Conservation (phyloP, 2,329 filamentous ascomycete genomes). For the Verticillium albo-atrum region DNA sequence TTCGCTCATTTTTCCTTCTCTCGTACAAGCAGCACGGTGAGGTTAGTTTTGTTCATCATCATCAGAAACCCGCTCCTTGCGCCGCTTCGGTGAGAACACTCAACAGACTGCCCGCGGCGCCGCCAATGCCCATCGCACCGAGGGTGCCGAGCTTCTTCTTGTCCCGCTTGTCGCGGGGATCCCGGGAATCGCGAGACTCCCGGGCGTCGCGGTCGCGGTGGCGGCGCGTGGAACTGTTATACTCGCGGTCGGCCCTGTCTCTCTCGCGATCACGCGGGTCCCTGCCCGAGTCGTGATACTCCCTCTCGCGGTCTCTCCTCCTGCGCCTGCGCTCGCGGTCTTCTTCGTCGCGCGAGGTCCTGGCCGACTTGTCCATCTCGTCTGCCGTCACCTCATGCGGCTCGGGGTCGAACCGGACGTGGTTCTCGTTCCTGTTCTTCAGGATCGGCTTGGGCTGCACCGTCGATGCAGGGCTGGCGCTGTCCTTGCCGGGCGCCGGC, state of each 20-base stretch:
- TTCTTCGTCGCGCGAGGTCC: slow-evolving; percentile 20
- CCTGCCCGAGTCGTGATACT: slow-evolving; percentile 19
- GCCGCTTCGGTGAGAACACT: slow-evolving; percentile 56
- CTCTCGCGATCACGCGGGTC: slow-evolving; percentile 23
- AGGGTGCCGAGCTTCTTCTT: slow-evolving; percentile 47
- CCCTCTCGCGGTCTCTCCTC: slow-evolving; percentile 16
- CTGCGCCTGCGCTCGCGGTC: slow-evolving; percentile 17
- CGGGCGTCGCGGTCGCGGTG: slow-evolving; percentile 30
- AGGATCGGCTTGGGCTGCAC: slow-evolving; percentile 53
- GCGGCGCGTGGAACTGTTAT: slow-evolving; percentile 28
- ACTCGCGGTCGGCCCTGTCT: slow-evolving; percentile 14
- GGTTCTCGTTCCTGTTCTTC: slow-evolving; percentile 56
- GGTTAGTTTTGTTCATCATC: background rate
- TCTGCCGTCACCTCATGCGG: slow-evolving; percentile 36
- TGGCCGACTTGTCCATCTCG: slow-evolving; percentile 19
- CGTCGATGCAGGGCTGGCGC: slow-evolving; percentile 26
- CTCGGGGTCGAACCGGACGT: slow-evolving; percentile 48
- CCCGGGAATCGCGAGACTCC: background rate
- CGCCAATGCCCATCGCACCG: slow-evolving; percentile 54
- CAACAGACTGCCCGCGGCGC: slow-evolving; percentile 54
- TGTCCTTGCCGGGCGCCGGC: slow-evolving; percentile 23
- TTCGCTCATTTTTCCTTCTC: slow-evolving; percentile 3
- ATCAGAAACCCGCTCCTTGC: slow-evolving; percentile 11
- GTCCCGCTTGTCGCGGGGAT: slow-evolving; percentile 27
- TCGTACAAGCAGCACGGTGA: background rate